These are phyloP conservation scores for Pestalotiopsis sp. DNA, from an alignment of 2,329 filamentous ascomycete genomes.

Conservation along the genomic window DNA sequence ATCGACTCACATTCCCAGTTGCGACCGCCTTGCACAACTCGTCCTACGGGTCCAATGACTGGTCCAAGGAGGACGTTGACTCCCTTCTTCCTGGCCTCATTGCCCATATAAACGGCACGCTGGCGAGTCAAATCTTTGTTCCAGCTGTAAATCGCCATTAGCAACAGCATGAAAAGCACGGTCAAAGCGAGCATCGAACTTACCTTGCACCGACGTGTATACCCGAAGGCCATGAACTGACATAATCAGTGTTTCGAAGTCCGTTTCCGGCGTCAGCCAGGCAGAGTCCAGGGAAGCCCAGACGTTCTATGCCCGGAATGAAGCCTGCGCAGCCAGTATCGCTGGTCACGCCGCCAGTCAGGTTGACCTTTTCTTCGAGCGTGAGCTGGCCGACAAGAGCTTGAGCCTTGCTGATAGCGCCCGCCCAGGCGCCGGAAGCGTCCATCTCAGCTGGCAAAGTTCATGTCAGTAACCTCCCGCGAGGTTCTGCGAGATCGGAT, in stretches of 20 bases:
- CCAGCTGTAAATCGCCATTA: conserved; percentile 54
- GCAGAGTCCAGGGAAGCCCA: conserved; percentile 21
- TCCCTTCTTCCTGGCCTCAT: conserved; percentile 67
- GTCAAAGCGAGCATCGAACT: background rate
- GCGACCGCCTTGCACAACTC: conserved; percentile 53
- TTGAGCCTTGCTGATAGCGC: conserved; percentile 62
- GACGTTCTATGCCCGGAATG: conserved; percentile 19
- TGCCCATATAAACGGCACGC: conserved; percentile 66
- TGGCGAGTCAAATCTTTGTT: conserved; percentile 63
- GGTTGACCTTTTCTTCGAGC: conserved; percentile 58
- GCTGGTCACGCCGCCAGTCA: conserved; percentile 18
- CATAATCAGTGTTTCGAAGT: conserved; percentile 20
- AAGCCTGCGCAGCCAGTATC: conserved; percentile 20
- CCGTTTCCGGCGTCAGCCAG: conserved; percentile 21
- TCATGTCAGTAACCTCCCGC: background rate
- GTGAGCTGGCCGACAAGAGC: conserved; percentile 67
- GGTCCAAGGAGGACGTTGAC: conserved; percentile 71
- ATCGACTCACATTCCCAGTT: conserved; percentile 47
- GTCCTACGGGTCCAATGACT: conserved; percentile 58
- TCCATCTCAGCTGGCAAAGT: background rate
- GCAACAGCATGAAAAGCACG: background rate
- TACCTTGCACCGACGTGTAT: conserved; percentile 22
- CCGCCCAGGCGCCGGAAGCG: conserved; percentile 47
- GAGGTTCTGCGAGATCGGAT: background rate
- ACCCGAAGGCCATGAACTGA: conserved; percentile 19